These are phyloP conservation scores for Eimeria praecox DNA, from an alignment of 169 alveolate species.

Conservation along the genomic window DNA sequence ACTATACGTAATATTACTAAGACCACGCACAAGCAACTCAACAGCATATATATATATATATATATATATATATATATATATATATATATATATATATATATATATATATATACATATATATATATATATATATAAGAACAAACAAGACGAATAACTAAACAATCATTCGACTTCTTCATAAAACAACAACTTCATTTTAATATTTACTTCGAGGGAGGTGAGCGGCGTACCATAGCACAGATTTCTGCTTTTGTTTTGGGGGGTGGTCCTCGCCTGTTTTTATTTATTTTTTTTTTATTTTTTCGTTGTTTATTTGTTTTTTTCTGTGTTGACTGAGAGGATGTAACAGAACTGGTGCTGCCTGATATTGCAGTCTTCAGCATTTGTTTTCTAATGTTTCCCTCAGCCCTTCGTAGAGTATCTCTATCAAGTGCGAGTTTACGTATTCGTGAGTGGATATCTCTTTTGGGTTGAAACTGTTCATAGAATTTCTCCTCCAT, in stretches of 20 bases:
- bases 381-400: neutral
- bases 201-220: too few relatives aligned
- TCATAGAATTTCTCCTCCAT: conserved; percentile 74
- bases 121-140: too few relatives aligned
- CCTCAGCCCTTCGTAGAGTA: neutral
- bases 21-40: too few relatives aligned
- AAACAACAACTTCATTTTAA: too few relatives aligned
- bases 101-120: too few relatives aligned
- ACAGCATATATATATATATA: too few relatives aligned
- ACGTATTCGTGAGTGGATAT: conserved; percentile 3
- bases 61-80: too few relatives aligned
- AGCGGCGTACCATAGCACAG: conserved; percentile 37
- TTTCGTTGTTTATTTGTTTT: neutral
- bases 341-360: neutral
- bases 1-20: too few relatives aligned
- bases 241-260: neutral
- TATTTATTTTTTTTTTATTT: too few relatives aligned
- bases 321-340: neutral
- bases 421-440: conserved; percentile 22
- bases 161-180: too few relatives aligned
- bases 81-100: too few relatives aligned
- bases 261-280: neutral
- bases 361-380: neutral
- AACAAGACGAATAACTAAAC: too few relatives aligned
- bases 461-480: conserved; percentile 60